Evolutionary conservation across 306 rosid genomes (phyloP).

Genomic region (Phaseolus lunatus): DNA sequence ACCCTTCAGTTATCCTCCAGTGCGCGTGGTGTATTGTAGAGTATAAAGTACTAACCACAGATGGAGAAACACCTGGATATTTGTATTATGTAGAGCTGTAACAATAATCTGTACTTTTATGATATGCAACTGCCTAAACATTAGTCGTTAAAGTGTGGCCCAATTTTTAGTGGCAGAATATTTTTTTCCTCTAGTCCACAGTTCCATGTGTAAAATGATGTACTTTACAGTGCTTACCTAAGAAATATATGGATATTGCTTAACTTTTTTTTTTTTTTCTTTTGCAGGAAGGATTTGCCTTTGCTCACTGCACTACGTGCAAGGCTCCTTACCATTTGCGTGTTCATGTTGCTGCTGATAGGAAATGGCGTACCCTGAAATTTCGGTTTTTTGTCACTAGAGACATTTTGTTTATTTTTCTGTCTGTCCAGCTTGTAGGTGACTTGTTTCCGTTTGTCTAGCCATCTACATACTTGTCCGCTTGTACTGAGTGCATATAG

Average conservation of each 20-base stretch:
- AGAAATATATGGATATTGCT: slow-evolving; percentile 46
- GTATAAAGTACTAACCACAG: background rate
- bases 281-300: slow-evolving; percentile 99
- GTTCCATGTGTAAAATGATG: slow-evolving; percentile 16
- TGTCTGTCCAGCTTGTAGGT: slow-evolving; percentile 91
- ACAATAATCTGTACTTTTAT: slow-evolving; percentile 9
- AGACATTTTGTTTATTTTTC: slow-evolving; percentile 89
- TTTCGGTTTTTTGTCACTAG: slow-evolving; percentile 96
- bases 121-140: slow-evolving; percentile 20
- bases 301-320: slow-evolving; percentile 99
- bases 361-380: slow-evolving; percentile 98
- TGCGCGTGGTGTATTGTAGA: background rate
- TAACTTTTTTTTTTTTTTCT: background rate
- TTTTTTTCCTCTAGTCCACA: slow-evolving; percentile 8
- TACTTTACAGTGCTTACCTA: slow-evolving; percentile 21
- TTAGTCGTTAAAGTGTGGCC: background rate
- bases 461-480: slow-evolving; percentile 8
- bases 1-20: no score
- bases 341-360: slow-evolving; percentile 91
- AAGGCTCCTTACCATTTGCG: slow-evolving; percentile 97
- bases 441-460: slow-evolving; percentile 46
- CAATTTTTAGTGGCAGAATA: slow-evolving; percentile 9
- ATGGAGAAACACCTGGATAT: slow-evolving; percentile 19
- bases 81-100: slow-evolving; percentile 8
- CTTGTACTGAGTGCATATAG: slow-evolving; percentile 23